A percentile compares a stretch with the other conserved stretches of the same genome.
phyloP scores from a whole-genome alignment of 2,329 filamentous ascomycete species.

The Geosmithia flava region DNA sequence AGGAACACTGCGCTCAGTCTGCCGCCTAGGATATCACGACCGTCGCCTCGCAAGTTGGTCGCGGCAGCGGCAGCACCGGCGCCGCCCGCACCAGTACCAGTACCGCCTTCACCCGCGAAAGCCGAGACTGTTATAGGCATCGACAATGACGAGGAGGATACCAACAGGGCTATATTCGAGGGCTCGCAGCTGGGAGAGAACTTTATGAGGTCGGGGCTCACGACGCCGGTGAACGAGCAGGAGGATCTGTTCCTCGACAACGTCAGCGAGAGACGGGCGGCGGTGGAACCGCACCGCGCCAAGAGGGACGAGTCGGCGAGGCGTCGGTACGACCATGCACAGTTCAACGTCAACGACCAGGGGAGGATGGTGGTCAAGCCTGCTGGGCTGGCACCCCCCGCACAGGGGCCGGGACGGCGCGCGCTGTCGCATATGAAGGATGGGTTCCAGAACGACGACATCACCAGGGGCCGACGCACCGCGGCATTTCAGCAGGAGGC shows the following conservation, averaged over 20 bases:
- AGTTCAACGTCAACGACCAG: neutral
- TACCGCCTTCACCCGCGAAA: neutral
- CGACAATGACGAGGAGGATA: neutral
- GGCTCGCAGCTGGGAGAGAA: conserved; percentile 25
- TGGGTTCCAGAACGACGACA: conserved; percentile 15
- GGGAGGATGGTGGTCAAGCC: conserved; percentile 20
- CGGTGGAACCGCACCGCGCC: neutral
- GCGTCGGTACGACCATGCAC: neutral
- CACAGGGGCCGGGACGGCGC: conserved; percentile 8
- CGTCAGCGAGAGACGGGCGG: neutral
- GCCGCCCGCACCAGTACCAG: neutral
- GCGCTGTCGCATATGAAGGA: conserved; percentile 16
- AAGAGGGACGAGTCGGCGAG: neutral
- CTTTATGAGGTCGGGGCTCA: conserved; percentile 24
- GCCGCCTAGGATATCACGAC: neutral
- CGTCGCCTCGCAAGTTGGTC: neutral
- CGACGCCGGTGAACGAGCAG: conserved; percentile 20
- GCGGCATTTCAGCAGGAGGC: conserved; percentile 4
- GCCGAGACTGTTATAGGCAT: neutral
- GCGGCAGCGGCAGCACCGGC: neutral
- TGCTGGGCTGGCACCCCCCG: neutral
- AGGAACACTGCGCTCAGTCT: neutral
- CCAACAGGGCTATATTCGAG: conserved; percentile 14
- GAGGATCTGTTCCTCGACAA: conserved; percentile 2
- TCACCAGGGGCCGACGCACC: conserved; percentile 2